phyloP scores from a whole-genome alignment of 2,329 filamentous ascomycete genomes.

The Chaetomium sp. region DNA sequence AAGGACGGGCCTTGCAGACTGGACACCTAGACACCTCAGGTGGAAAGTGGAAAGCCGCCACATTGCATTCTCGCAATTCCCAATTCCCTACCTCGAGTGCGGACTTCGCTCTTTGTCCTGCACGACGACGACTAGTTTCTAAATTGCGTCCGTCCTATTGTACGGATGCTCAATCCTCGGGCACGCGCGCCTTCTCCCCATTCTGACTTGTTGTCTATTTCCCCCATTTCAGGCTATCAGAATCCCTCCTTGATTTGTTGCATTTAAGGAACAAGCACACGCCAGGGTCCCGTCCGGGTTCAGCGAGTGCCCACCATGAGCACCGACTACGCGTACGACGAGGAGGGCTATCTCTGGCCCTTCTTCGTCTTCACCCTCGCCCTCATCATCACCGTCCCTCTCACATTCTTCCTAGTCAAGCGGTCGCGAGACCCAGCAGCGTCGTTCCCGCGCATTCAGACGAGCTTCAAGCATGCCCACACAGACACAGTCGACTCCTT shows the following conservation, averaged over 20 bases:
- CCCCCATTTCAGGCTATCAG: not conserved
- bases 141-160: constrained; percentile 8
- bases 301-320: constrained; percentile 64
- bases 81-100: not conserved
- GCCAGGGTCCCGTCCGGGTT: constrained; percentile 4
- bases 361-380: constrained; percentile 95
- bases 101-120: constrained; percentile 22
- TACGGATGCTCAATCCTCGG: constrained; percentile 10
- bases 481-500: constrained; percentile 79
- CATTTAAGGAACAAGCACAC: not conserved
- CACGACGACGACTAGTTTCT: constrained; percentile 3
- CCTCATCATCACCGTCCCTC: constrained; percentile 82
- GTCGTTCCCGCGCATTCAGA: constrained; percentile 79
- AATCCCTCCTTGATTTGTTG: not conserved
- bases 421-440: constrained; percentile 75
- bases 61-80: constrained; percentile 27
- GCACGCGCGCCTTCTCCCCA: constrained; percentile 8
- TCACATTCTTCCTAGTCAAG: constrained; percentile 85
- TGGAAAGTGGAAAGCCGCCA: constrained; percentile 30
- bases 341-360: constrained; percentile 97
- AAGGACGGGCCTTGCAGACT: not conserved
- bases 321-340: constrained; percentile 97
- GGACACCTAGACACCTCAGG: constrained; percentile 9
- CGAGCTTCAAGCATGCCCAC: constrained; percentile 80
- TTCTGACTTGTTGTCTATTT: not conserved